phyloP scores from a whole-genome alignment of 1,139 yeast species.

The Pneumocystis carinii region DNA sequence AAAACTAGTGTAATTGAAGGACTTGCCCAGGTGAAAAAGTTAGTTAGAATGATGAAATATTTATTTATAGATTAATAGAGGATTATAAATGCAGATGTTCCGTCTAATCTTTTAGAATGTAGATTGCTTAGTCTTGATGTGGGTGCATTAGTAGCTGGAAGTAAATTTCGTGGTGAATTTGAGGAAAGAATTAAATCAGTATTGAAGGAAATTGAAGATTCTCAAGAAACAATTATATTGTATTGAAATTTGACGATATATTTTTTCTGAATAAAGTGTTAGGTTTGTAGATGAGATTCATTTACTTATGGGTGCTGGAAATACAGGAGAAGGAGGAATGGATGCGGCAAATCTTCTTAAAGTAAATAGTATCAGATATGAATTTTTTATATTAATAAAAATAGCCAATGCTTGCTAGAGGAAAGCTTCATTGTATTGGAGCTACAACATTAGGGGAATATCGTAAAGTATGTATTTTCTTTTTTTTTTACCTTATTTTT shows the following conservation, averaged over 20 bases:
- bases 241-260: not conserved
- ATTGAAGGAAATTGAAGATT: conserved; percentile 77
- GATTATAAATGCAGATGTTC: conserved; percentile 89
- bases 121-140: conserved; percentile 75
- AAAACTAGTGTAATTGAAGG: conserved; percentile 97
- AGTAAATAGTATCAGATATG: conserved; percentile 9
- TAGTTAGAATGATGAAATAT: not conserved
- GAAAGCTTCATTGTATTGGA: conserved; percentile 91
- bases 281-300: conserved; percentile 87
- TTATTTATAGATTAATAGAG: conserved; percentile 26
- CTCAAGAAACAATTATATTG: conserved; percentile 69
- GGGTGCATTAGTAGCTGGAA: conserved; percentile 96
- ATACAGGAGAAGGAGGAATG: conserved; percentile 32
- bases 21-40: conserved; percentile 49
- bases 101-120: conserved; percentile 66
- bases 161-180: conserved; percentile 95
- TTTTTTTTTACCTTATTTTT: conserved; percentile 95
- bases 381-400: not conserved
- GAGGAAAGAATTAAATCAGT: conserved; percentile 97
- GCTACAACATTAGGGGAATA: conserved; percentile 94
- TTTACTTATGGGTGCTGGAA: conserved; percentile 98
- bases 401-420: conserved; percentile 85
- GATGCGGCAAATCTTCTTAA: conserved; percentile 94
- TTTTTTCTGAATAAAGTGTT: not conserved
- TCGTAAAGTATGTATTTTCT: conserved; percentile 49